A percentile compares a stretch with the other conserved stretches of the same genome.
Evolutionary conservation across 2,329 filamentous ascomycete genomes (phyloP).

Genomic region (Daldinia sp.): DNA sequence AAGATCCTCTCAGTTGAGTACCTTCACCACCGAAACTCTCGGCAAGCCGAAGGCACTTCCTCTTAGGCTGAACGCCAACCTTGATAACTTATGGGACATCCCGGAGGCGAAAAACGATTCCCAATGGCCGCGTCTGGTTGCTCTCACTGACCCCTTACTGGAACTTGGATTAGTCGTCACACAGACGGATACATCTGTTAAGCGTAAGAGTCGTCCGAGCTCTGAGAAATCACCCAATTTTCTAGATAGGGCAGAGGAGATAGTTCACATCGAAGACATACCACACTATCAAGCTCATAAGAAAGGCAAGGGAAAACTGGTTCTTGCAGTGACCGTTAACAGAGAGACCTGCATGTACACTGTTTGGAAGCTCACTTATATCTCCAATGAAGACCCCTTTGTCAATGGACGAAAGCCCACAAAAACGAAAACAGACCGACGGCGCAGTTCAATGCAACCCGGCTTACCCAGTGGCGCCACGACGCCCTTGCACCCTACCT

Average conservation of each 20-base stretch:
- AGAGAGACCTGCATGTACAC: constrained; percentile 80
- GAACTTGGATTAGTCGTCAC: constrained; percentile 87
- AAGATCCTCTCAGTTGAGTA: constrained; percentile 61
- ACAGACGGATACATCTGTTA: constrained; percentile 58
- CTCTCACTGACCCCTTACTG: constrained; percentile 84
- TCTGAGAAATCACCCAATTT: constrained; percentile 62
- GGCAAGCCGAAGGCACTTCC: constrained; percentile 67
- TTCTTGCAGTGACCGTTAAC: constrained; percentile 85
- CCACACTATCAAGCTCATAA: constrained; percentile 63
- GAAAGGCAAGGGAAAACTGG: constrained; percentile 63
- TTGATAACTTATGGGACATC: constrained; percentile 70
- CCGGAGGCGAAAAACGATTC: constrained; percentile 66
- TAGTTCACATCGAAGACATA: constrained; percentile 82
- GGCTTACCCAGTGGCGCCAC: constrained; percentile 78
- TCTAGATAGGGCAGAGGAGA: constrained; percentile 81
- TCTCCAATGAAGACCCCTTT: constrained; percentile 73
- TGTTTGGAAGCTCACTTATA: constrained; percentile 85
- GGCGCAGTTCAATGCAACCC: constrained; percentile 74
- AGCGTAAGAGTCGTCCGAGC: constrained; percentile 55
- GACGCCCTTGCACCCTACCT: constrained; percentile 78
- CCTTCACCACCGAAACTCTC: constrained; percentile 69
- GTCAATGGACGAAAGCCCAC: constrained; percentile 61
- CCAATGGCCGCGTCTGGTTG: constrained; percentile 81
- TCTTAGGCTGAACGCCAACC: constrained; percentile 63
- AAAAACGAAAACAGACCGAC: constrained; percentile 61